Percentiles rank a stretch among this genome's conserved stretches.
Conservation (phyloP, 23 red algal species). For the Gracilaria caudata region DNA sequence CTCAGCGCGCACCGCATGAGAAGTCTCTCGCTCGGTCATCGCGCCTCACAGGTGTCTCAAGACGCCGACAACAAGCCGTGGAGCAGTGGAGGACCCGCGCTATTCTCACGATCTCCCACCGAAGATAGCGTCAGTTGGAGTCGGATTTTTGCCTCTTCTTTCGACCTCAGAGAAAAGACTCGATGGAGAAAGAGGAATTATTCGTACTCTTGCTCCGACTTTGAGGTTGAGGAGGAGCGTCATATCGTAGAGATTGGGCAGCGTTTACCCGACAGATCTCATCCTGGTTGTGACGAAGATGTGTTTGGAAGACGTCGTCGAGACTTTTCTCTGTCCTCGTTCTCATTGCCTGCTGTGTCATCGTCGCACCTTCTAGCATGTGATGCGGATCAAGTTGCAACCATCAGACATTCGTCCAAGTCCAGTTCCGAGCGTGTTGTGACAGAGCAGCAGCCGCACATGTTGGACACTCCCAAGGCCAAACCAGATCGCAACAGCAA, state of each 20-base stretch:
- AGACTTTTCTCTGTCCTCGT: conserved; percentile 38
- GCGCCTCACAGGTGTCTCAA: neutral
- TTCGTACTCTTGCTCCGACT: conserved; percentile 50
- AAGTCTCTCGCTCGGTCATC: conserved; percentile 24
- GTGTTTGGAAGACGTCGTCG: conserved; percentile 59
- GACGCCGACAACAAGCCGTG: conserved; percentile 10
- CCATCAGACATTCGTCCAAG: conserved; percentile 10
- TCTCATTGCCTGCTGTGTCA: neutral
- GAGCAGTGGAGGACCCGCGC: conserved; percentile 37
- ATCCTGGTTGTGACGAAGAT: conserved; percentile 25
- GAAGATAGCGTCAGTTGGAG: conserved; percentile 42
- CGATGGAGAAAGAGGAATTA: conserved; percentile 47
- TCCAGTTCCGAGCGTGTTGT: neutral
- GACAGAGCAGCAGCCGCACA: neutral
- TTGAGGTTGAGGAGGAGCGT: conserved; percentile 31
- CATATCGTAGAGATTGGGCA: conserved; percentile 55
- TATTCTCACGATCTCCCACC: conserved; percentile 37
- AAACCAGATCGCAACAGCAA: conserved; percentile 32
- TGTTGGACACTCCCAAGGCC: conserved; percentile 14
- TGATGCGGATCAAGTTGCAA: neutral
- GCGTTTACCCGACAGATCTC: conserved; percentile 51
- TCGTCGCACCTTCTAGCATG: conserved; percentile 13
- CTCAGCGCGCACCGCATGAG: conserved; percentile 41
- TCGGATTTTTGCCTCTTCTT: conserved; percentile 10
- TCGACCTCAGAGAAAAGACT: conserved; percentile 15